A percentile compares a stretch with the other conserved stretches of the same genome.
Conservation (phyloP, 2,329 filamentous ascomycete species). For the Aspergillus uvarum region DNA sequence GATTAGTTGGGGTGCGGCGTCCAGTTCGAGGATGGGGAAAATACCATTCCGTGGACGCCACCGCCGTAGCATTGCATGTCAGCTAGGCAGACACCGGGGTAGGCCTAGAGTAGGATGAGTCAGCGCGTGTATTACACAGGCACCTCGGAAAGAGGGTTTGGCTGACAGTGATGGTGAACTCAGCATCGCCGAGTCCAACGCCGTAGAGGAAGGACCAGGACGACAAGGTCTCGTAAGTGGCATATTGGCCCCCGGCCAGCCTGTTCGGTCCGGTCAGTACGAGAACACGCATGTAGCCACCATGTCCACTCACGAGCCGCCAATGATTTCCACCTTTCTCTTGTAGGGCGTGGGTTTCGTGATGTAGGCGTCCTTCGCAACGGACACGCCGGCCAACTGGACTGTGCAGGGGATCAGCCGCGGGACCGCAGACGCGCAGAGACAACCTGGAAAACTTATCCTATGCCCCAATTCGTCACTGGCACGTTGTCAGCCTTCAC, state of each 20-base stretch:
- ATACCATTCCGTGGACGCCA: slow-evolving; percentile 47
- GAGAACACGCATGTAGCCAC: slow-evolving; percentile 27
- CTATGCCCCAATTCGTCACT: slow-evolving; percentile 62
- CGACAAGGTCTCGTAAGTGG: slow-evolving; percentile 59
- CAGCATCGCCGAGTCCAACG: slow-evolving; percentile 58
- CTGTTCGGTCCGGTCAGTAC: slow-evolving; percentile 51
- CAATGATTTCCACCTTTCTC: slow-evolving; percentile 47
- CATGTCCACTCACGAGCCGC: slow-evolving; percentile 36
- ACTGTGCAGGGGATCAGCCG: slow-evolving; percentile 38
- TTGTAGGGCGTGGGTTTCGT: slow-evolving; percentile 42
- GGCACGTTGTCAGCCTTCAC: background rate
- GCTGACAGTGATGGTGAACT: slow-evolving; percentile 54
- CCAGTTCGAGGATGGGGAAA: background rate
- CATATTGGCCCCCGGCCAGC: slow-evolving; percentile 57
- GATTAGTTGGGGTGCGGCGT: slow-evolving; percentile 5
- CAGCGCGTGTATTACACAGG: rapidly evolving
- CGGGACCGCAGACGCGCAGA: background rate
- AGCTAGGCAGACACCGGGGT: slow-evolving; percentile 58
- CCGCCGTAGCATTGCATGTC: slow-evolving; percentile 59
- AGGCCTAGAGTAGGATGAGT: slow-evolving; percentile 31
- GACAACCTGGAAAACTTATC: slow-evolving; percentile 32
- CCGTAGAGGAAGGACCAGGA: slow-evolving; percentile 58
- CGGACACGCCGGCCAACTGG: slow-evolving; percentile 55
- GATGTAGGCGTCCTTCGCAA: slow-evolving; percentile 47
- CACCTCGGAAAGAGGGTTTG: background rate